Evolutionary conservation across 257 asterid species (phyloP), one percentile per base, ranked within the genome.

Genomic region (Hygrophila difformis): DNA sequence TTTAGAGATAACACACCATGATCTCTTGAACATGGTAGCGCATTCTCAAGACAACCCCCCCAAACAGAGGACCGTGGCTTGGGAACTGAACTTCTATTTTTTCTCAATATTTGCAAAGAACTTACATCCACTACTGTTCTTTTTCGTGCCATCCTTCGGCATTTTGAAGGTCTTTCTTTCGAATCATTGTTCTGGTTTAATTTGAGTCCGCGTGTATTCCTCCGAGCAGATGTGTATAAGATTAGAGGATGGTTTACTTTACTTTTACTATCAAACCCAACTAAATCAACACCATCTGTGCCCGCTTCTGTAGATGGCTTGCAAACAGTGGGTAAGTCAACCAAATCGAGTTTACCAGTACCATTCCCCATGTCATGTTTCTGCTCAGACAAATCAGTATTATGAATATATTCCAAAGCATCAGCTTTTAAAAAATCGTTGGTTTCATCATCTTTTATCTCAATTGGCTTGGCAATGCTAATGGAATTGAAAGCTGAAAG

Each of bases 41-140:
- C 52, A 63, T 55, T 61, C 40, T 72, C 69, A 46, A 64, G 56
- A 19, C 57, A 44, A 35, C 84, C 84, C 93, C 84, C 84, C 93
- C 94, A 82, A 47, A 17, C 67, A 28, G 82, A 71, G 53, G 94
- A 66, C 37, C 76, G 76, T 39, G 54, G 60, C 58, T 70, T 82
- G 44, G 67, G 13, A 43, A 51, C 54, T 45, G 58, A 61, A 67
- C 82, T 87, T 76, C 89, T 73, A 59, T 64, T 72, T 61, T 72
- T 77, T 63, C 87, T 77, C 49, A 64, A 56, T 44, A 79, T 39
- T 56, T 64, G 72, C 72, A 73, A 46, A 36, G 71, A 68, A 53
- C 64, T 63, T 23, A 73, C 51, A 53, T 77, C 78, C 41, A 69
- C 33, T 20, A 59, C 57, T 15, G 59, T 52, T 24, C 44, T 67